Conservation (phyloP, 139 green algal genomes). For the Parachlorella kessleri region DNA sequence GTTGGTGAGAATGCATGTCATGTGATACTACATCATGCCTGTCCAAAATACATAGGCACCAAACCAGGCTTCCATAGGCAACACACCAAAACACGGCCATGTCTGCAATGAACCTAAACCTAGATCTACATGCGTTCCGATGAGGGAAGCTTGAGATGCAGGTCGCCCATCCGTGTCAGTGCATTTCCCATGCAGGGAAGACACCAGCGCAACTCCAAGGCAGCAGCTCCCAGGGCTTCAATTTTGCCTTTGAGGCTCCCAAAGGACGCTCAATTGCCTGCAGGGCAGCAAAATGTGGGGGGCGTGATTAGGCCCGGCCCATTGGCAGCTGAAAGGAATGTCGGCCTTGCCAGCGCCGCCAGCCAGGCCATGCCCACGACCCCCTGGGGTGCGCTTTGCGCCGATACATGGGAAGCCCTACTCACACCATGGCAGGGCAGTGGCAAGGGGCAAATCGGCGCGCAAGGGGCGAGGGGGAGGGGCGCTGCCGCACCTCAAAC, state of each 20-base stretch:
- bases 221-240: background rate
- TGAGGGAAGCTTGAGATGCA: too few species aligned
- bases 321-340: conserved; percentile 1
- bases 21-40: too few species aligned
- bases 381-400: background rate
- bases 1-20: too few species aligned
- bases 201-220: too few species aligned
- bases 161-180: too few species aligned
- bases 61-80: too few species aligned
- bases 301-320: conserved; percentile 4
- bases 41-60: too few species aligned
- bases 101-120: background rate
- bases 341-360: conserved; percentile 1
- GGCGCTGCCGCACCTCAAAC: background rate
- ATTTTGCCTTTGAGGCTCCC: background rate
- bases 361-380: background rate
- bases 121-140: too few species aligned
- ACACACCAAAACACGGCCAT: too few species aligned
- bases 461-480: background rate
- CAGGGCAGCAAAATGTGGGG: background rate
- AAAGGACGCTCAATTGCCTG: too few species aligned
- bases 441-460: conserved; percentile 8
- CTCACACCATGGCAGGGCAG: background rate
- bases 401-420: background rate
- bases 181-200: too few species aligned